A percentile compares a stretch with the other conserved stretches of the same genome.
Conservation (phyloP, 345 rosid species). For the Eucalyptus cloeziana region DNA sequence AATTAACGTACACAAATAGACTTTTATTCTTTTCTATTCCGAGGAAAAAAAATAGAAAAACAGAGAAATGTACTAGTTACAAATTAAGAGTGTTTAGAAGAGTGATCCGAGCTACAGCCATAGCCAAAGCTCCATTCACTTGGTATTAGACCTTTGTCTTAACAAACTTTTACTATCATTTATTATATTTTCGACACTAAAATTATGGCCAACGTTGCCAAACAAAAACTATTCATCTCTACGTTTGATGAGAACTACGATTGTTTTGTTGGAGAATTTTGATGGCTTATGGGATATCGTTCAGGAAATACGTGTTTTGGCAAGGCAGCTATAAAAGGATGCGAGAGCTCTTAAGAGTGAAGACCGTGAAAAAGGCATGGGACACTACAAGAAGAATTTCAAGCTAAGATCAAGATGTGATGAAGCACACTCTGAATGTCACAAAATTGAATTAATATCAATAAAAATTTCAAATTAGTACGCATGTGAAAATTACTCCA, state of each 20-base stretch:
- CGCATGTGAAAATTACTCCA: accelerated
- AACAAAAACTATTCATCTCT: neutral
- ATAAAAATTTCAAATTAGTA: no score
- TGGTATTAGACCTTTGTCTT: neutral
- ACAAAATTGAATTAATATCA: neutral
- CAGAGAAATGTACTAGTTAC: no score
- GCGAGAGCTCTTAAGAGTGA: neutral
- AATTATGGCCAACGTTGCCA: neutral
- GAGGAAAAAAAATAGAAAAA: no score
- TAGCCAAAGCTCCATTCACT: neutral
- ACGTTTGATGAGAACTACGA: neutral
- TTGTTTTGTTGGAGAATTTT: neutral
- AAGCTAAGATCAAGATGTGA: neutral
- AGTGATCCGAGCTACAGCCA: neutral
- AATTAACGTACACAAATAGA: no score
- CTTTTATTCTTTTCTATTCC: no score
- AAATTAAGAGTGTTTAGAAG: neutral
- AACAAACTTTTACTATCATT: neutral
- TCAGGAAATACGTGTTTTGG: neutral
- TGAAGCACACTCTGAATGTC: neutral
- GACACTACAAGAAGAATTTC: neutral
- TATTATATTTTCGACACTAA: neutral
- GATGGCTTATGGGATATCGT: neutral
- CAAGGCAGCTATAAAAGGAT: neutral
- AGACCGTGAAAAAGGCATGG: neutral